Conservation (phyloP, 768 basidiomycete species). For the Suillus occidentalis region DNA sequence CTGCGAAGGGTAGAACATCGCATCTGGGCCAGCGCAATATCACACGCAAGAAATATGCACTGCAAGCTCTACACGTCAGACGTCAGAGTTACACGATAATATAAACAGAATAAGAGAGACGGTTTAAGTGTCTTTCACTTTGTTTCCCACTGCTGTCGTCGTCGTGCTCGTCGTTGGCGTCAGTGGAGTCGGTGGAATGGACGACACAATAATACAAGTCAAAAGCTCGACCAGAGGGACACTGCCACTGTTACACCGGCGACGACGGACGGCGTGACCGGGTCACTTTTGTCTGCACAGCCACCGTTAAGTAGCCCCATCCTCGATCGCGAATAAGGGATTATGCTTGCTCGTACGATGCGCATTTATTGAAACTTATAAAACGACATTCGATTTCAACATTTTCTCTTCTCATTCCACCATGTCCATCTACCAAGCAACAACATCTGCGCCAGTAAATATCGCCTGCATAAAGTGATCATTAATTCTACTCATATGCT, state of each 20-base stretch:
- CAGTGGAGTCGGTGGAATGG: not conserved
- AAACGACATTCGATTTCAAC: not conserved
- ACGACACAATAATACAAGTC: not conserved
- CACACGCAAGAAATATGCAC: slow-evolving; percentile 5
- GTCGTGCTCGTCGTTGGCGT: slow-evolving; percentile 18
- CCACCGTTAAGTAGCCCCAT: slow-evolving; percentile 16
- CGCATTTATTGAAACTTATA: slow-evolving; percentile 13
- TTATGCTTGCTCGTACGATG: slow-evolving; percentile 10
- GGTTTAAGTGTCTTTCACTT: slow-evolving; percentile 15
- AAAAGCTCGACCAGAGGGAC: slow-evolving; percentile 12
- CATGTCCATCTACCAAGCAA: slow-evolving; percentile 78
- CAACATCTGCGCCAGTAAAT: slow-evolving; percentile 91
- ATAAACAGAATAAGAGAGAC: slow-evolving; percentile 15
- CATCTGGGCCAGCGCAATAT: slow-evolving; percentile 35
- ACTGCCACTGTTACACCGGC: not conserved
- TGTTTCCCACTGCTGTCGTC: slow-evolving; percentile 16
- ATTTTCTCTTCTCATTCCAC: slow-evolving; percentile 13
- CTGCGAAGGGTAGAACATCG: slow-evolving; percentile 85
- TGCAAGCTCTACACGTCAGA: slow-evolving; percentile 2
- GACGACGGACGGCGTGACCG: slow-evolving; percentile 5
- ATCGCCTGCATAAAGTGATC: slow-evolving; percentile 95
- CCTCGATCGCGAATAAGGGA: slow-evolving; percentile 10
- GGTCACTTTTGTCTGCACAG: slow-evolving; percentile 16
- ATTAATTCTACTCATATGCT: slow-evolving; percentile 17
- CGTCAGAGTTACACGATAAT: not conserved